These are phyloP conservation scores for Punica granatum DNA, from an alignment of 345 rosid genomes.

Conservation along the genomic window DNA sequence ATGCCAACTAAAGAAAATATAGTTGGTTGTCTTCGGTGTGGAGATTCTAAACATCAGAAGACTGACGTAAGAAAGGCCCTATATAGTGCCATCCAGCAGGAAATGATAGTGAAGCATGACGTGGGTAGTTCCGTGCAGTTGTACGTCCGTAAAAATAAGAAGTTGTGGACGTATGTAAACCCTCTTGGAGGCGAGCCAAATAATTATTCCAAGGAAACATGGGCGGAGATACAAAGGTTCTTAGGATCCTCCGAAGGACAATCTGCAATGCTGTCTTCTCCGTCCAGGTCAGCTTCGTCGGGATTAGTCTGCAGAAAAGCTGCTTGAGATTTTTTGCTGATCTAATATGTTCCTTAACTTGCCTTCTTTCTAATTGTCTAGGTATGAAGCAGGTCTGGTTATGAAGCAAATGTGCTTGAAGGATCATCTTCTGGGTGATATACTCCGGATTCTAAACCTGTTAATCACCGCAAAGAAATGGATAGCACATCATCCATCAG, in stretches of 20 bases:
- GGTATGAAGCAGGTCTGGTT: too few relatives aligned
- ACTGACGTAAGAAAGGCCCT: conserved; percentile 38
- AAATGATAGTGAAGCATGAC: conserved; percentile 28
- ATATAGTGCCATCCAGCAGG: conserved; percentile 29
- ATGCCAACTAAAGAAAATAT: conserved; percentile 32
- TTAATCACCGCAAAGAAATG: conserved; percentile 22
- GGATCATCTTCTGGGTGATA: conserved; percentile 27
- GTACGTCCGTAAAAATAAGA: conserved; percentile 32
- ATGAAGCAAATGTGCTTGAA: conserved; percentile 33
- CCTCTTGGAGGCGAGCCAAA: conserved; percentile 25
- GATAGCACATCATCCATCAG: conserved; percentile 26
- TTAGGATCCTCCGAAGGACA: conserved; percentile 25
- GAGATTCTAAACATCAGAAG: conserved; percentile 36
- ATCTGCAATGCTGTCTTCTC: conserved; percentile 34
- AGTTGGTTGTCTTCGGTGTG: conserved; percentile 32
- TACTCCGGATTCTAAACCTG: conserved; percentile 31
- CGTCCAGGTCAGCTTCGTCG: conserved; percentile 26
- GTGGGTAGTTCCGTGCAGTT: conserved; percentile 23
- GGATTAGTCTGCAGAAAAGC: background rate
- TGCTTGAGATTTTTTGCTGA: background rate
- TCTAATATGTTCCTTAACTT: conserved; percentile 8
- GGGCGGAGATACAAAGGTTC: conserved; percentile 25
- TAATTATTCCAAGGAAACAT: conserved; percentile 17
- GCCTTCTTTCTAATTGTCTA: too few relatives aligned
- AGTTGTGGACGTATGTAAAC: conserved; percentile 38